These are phyloP conservation scores for Plasmodium gallinaceum DNA, from an alignment of 169 alveolate genomes.

Conservation along the genomic window DNA sequence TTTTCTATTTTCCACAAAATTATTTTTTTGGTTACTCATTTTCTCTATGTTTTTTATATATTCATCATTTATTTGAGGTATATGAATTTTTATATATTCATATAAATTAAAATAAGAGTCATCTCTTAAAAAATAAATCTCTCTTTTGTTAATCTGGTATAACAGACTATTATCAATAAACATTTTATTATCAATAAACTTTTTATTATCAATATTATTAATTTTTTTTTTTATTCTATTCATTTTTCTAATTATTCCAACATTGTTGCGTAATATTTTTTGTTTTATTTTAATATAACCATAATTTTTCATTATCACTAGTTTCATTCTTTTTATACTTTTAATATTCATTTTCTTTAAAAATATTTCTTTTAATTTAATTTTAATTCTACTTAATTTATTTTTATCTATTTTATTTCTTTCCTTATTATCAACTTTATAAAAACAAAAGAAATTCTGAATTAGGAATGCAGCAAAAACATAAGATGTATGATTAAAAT, in stretches of 20 bases:
- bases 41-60: neutral
- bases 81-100: neutral
- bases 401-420: neutral
- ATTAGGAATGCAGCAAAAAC: conserved; percentile 22
- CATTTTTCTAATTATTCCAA: neutral
- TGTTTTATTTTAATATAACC: neutral
- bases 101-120: neutral
- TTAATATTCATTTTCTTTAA: neutral
- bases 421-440: neutral
- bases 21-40: neutral
- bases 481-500: conserved; percentile 19
- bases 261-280: neutral
- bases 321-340: neutral
- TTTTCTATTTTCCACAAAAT: too few species aligned
- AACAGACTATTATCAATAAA: too few species aligned
- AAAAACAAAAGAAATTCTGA: conserved; percentile 25
- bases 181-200: too few species aligned
- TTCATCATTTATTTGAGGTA: conserved; percentile 7
- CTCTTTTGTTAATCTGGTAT: too few species aligned
- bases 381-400: neutral
- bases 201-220: too few species aligned
- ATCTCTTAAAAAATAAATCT: too few species aligned
- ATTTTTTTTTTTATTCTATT: neutral
- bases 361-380: neutral
- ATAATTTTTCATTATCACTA: conserved; percentile 8